A percentile compares a stretch with the other conserved stretches of the same genome.
Conservation (phyloP, 2,329 filamentous ascomycete species). For the Fusarium buxicola region DNA sequence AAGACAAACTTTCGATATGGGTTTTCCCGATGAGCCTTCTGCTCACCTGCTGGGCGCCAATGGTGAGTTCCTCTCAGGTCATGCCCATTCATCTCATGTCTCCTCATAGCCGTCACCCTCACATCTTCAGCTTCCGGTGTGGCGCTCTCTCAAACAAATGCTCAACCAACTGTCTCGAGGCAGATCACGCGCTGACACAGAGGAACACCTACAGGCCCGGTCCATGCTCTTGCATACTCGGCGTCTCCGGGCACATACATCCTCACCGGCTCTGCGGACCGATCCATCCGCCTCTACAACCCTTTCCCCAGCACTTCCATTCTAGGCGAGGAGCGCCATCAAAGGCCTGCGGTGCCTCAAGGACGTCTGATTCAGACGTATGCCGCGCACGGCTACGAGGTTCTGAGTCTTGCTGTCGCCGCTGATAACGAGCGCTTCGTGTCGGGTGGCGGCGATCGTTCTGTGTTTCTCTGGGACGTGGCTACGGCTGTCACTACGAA, state of each 20-base stretch:
- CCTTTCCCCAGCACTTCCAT: constrained; percentile 64
- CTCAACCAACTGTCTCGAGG: constrained; percentile 7
- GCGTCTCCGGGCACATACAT: constrained; percentile 80
- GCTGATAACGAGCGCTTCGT: constrained; percentile 86
- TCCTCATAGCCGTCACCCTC: background rate
- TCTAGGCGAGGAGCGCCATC: constrained; percentile 44
- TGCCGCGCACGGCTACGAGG: constrained; percentile 89
- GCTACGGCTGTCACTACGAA: constrained; percentile 80
- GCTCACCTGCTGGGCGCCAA: constrained; percentile 70
- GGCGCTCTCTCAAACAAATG: constrained; percentile 14
- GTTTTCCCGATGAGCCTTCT: constrained; percentile 61
- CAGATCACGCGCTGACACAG: constrained; percentile 31
- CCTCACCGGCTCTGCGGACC: constrained; percentile 87
- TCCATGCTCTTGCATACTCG: constrained; percentile 80
- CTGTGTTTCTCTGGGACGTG: constrained; percentile 96
- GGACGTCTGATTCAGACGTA: constrained; percentile 86
- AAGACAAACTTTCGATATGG: constrained; percentile 50
- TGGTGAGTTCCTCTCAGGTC: constrained; percentile 54
- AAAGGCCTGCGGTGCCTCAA: constrained; percentile 52
- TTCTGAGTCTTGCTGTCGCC: constrained; percentile 82
- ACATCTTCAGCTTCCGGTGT: constrained; percentile 32
- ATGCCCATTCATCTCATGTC: background rate
- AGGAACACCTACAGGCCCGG: constrained; percentile 64
- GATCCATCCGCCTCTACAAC: constrained; percentile 88
- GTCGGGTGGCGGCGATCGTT: constrained; percentile 89